Evolutionary conservation across 2,329 filamentous ascomycete genomes (phyloP), one percentile per base, ranked within the genome.

Genomic region (Daldinia sp.): DNA sequence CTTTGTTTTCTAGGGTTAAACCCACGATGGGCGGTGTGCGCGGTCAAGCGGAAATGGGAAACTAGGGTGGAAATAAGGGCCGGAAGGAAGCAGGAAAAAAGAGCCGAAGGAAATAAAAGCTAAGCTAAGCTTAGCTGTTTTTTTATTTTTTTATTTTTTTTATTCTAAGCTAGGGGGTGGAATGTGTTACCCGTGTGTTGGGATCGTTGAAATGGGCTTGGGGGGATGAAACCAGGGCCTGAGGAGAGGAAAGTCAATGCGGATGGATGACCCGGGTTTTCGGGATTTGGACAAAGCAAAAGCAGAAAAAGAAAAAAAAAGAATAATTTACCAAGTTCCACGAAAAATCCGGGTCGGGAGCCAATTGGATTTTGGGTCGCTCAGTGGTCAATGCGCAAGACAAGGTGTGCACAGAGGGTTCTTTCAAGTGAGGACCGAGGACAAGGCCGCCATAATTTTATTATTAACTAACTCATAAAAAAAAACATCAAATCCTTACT

Each of bases 221-320:
- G 30, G 34, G 29, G 25, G 3, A n/a, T 13, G 13, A 25, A n/a
- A 47, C 29, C 11, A 41, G 39, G 25, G 39, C 27, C 35, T 29
- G 45, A 34, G 54, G 30, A 41, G 17, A 3, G 19, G 23, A 13
- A 32, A 21, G 29, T 27, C 34, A 39, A 27, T 17, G n/a, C 25
- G 35, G 35, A 15, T 5, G 21, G 21, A 50, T 47, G 56, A 66
- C 39, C 65, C 65, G 59, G 60, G 59, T 30, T 25, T 41, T 50
- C 53, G 65, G 65, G 53, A 32, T 57, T 49, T 32, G 56, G 45
- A 32, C 27, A 27, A 15, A 13, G 19, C 15, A 35, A 34, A 51
- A 9, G 30, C n/a, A n/a, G n/a, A n/a, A n/a, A n/a, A n/a, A n/a
- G n/a, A n/a, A n/a, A 25, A 10, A 15, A n/a, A n/a, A 41, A 23